Base-by-base conservation (phyloP, 208 protist genomes). In the Trypanosoma lewisi region DNA sequence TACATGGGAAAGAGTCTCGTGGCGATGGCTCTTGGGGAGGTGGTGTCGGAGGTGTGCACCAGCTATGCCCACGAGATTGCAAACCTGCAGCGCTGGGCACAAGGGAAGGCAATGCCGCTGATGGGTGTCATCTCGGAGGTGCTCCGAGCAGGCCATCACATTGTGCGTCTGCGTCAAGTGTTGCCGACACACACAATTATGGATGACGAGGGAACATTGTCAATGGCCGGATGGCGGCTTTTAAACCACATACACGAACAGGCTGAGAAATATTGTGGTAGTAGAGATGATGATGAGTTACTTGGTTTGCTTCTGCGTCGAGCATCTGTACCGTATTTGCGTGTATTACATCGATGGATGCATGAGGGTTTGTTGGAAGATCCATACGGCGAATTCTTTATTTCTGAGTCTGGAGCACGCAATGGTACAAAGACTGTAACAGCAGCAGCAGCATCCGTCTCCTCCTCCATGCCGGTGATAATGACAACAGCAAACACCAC, bases 301-400 rank as follows among this genome's bases (percentile, higher is more conserved):
- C 63, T 92, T 19, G 39, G 63, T 28, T 73, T 93, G 48, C 64
- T 95, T 2, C 76, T 95, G 21, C 85, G 85, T 25, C 83, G 85
- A 19, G 68, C 89, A n/a, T 67, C 88, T 4, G 78, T 79, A 30
- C 89, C 89, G 28, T 95, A 93, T 50, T 53, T 95, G 52, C 84
- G 72, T 49, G 81, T 88, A 59, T 63, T 95, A 62, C 75, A 87
- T 47, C 74, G 73, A n/a, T 95, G 89, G 86, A 88, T 93, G 85
- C 75, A 89, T 63, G 76, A 83, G 45, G 89, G 89, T 23, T 63
- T 89, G 41, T 70, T 95, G 16, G 84, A 89, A 28, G 89, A 95
- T 63, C 85, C 85, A 3, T 91, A 80, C 51, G 78, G 75, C 2
- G 89, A 95, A 65, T 95, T 95, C 61, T 95, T 95, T 70, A 87